phyloP scores from a whole-genome alignment of 106 monocot species.

The Dioscorea alata region DNA sequence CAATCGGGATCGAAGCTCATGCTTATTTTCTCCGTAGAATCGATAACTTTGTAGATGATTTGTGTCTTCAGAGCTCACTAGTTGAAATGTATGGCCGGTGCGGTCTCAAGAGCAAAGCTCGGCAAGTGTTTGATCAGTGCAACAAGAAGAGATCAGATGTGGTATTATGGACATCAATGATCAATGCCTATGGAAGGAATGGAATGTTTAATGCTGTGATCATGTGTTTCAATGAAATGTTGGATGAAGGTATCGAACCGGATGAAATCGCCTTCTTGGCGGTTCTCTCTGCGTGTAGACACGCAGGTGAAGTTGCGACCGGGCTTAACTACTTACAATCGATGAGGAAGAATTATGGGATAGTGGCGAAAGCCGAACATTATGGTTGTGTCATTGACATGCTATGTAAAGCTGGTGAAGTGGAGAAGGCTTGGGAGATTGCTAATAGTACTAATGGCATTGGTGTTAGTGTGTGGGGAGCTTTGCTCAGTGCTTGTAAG shows the following conservation, averaged over 20 bases:
- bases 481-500: conserved; percentile 46
- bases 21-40: conserved; percentile 26
- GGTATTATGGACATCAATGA: conserved; percentile 66
- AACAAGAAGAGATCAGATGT: conserved; percentile 25
- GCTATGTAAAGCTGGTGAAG: conserved; percentile 58
- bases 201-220: conserved; percentile 42
- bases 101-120: conserved; percentile 39
- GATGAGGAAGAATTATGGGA: conserved; percentile 17
- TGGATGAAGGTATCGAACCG: conserved; percentile 25
- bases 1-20: conserved; percentile 44
- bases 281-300: conserved; percentile 58
- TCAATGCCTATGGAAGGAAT: conserved; percentile 50
- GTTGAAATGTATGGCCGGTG: conserved; percentile 79
- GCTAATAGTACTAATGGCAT: conserved; percentile 1
- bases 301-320: conserved; percentile 25
- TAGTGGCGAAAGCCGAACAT: conserved; percentile 46
- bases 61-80: conserved; percentile 30
- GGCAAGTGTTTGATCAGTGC: conserved; percentile 26
- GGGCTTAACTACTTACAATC: conserved; percentile 44
- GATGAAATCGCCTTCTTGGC: conserved; percentile 50
- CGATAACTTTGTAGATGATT: conserved; percentile 16
- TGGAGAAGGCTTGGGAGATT: conserved; percentile 45
- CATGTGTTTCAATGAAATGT: conserved; percentile 41
- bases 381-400: conserved; percentile 56
- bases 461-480: conserved; percentile 42